Evolutionary conservation across 2,329 filamentous ascomycete species (phyloP).

Genomic region (Fusarium sp.): DNA sequence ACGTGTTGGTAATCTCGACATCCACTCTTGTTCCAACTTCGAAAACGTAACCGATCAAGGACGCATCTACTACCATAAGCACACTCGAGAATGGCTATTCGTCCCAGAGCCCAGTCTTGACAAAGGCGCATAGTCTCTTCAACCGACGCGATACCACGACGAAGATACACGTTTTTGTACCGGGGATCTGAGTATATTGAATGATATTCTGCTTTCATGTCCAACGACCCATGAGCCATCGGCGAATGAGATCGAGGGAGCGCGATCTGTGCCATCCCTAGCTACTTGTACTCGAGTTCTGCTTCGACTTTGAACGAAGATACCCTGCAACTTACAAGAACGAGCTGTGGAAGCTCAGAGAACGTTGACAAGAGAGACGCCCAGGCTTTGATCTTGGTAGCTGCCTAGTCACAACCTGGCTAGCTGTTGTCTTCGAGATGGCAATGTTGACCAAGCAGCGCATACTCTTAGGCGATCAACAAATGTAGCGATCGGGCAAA

Average conservation of each 20-base stretch:
- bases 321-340: too few species aligned
- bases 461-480: neutral
- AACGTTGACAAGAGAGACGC: neutral
- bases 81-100: too few species aligned
- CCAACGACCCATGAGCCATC: neutral
- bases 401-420: too few species aligned
- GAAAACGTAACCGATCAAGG: neutral
- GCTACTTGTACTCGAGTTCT: neutral
- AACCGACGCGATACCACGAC: neutral
- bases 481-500: neutral
- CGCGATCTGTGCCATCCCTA: neutral
- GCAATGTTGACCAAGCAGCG: neutral
- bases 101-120: neutral
- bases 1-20: accelerated
- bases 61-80: too few species aligned
- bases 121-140: neutral
- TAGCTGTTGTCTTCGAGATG: too few species aligned
- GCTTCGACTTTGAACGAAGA: too few species aligned
- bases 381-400: neutral
- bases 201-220: accelerated
- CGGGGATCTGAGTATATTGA: neutral
- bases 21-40: neutral
- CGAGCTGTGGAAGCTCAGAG: neutral
- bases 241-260: accelerated
- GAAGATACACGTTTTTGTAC: neutral